Evolutionary conservation across 148 eudicot genomes (phyloP).

Genomic region (Vaccinium vitisidaea): DNA sequence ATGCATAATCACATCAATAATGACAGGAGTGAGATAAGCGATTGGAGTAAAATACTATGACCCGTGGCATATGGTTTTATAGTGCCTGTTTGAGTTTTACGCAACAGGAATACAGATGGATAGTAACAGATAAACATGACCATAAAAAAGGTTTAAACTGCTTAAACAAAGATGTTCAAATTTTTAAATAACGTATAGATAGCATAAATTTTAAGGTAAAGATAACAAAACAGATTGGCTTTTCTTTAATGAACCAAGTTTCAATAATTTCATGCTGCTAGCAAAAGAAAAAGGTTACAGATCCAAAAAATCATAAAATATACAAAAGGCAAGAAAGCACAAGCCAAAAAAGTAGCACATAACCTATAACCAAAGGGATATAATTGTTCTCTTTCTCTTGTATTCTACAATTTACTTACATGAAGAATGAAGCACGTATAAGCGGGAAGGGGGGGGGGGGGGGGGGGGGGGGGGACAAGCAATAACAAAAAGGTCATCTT

Average conservation of each 20-base stretch:
- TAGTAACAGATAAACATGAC: neutral
- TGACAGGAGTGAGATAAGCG: neutral
- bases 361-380: neutral
- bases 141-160: neutral
- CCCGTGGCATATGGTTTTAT: neutral
- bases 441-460: neutral
- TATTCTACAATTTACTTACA: neutral
- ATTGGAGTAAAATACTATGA: neutral
- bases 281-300: neutral
- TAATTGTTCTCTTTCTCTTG: neutral
- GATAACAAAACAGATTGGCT: neutral
- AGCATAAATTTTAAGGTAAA: neutral
- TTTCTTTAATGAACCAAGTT: neutral
- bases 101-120: slow-evolving; percentile 10
- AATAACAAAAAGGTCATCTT: too few species aligned
- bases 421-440: neutral
- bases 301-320: neutral
- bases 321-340: neutral
- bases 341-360: neutral
- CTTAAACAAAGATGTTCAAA: neutral
- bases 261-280: neutral
- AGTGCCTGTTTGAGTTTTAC: neutral
- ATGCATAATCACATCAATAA: neutral
- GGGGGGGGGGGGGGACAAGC: too few species aligned
- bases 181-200: neutral